Base-by-base conservation (phyloP, 1,284 basidiomycete genomes). In the Ganoderma boninense region DNA sequence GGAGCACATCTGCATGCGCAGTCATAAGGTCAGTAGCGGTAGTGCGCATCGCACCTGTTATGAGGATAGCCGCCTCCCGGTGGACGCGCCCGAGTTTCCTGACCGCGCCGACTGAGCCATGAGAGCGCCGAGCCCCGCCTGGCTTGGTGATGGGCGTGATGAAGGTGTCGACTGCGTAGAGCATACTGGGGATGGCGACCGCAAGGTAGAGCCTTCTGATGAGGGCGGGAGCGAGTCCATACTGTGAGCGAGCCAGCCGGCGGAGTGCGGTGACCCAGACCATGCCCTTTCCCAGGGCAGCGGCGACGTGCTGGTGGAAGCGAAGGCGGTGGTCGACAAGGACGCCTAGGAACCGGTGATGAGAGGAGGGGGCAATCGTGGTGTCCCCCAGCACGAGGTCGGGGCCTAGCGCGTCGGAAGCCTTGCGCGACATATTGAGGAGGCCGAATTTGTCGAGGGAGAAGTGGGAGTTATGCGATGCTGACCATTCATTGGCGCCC, bases 91-190 rank as follows among this genome's bases (percentile, higher is more conserved):
- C 69, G 0, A 86, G 71, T 26, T 35, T 29, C 0, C 26, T 42
- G 5, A 73, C 61, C 2, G 35, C 10, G 0, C 70, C 69, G 0
- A 72, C 67, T 0, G 73, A 74, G 0, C 74, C 70, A 74, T 49
- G 79, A 38, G 0, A 38, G 32, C 32, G 42, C 54, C 14, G 75
- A 14, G 57, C 68, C 16, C 64, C 71, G 0, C 61, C 65, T 0
- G 75, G 66, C 3, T 59, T 46, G 0, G 75, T 69, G 0, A 76
- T 65, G 1, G 80, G 62, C 75, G 81, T 29, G 60, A 78, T 67
- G 78, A 81, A 85, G 0, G 84, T 64, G 52, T 83, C 80, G 0
- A 79, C 73, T 2, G 78, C 80, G 59, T 84, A 84, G 0, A 78
- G 74, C 76, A 84, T 80, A 44, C 79, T 78, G 4, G 82, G 80